Evolutionary conservation across 2,329 filamentous ascomycete genomes (phyloP).

Genomic region (Moelleriella libera): DNA sequence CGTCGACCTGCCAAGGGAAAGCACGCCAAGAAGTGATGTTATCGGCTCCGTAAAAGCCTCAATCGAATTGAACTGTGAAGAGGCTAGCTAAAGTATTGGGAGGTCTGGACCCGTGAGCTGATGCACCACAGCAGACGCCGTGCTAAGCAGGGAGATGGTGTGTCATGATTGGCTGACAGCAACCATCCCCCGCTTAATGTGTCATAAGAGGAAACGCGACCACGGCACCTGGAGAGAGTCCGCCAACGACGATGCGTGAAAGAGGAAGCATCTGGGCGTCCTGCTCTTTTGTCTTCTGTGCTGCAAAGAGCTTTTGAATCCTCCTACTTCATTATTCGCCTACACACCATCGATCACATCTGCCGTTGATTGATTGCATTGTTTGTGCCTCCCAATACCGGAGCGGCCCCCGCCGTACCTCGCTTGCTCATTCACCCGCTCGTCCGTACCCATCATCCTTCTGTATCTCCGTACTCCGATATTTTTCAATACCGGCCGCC

Average conservation of each 20-base stretch:
- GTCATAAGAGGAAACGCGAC: conserved; percentile 19
- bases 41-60: neutral
- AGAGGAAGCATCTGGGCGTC: neutral
- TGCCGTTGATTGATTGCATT: neutral
- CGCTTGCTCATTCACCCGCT: neutral
- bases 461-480: neutral
- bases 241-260: conserved; percentile 6
- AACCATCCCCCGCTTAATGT: conserved; percentile 20
- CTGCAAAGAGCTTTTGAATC: neutral
- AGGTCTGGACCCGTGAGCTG: conserved; percentile 7
- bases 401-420: too few relatives aligned
- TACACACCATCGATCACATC: neutral
- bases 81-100: neutral
- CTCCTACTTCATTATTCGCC: too few relatives aligned
- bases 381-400: neutral
- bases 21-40: neutral
- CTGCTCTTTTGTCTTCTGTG: neutral
- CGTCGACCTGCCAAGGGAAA: neutral
- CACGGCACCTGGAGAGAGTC: conserved; percentile 5
- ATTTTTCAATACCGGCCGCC: neutral
- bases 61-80: neutral
- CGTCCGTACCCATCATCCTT: neutral
- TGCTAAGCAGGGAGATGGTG: conserved; percentile 7
- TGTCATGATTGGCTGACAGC: conserved; percentile 15
- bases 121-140: conserved; percentile 5